Evolutionary conservation across 257 asterid genomes (phyloP).

Genomic region (Solanum virginianum): DNA sequence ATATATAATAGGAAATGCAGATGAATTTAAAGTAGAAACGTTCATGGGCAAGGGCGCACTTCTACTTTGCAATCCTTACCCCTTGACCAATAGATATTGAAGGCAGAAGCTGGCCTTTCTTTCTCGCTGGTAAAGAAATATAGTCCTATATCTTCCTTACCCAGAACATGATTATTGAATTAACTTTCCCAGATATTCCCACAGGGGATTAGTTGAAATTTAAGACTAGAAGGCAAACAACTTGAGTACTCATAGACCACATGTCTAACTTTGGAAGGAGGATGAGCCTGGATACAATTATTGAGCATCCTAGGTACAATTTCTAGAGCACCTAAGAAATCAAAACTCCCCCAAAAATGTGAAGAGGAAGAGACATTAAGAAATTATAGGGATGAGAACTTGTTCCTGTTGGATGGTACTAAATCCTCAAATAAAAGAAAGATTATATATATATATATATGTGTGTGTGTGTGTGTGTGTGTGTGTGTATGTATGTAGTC

Average conservation of each 20-base stretch:
- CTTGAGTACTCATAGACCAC: not conserved
- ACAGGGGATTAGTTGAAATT: too few species aligned
- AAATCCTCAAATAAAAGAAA: not conserved
- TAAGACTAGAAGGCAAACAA: not conserved
- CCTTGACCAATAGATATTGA: not conserved
- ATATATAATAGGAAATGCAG: not conserved
- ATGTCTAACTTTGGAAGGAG: not conserved
- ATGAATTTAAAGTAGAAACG: not conserved
- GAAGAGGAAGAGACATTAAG: too few species aligned
- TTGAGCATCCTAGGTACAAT: not conserved
- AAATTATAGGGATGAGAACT: not conserved
- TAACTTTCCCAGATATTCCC: not conserved
- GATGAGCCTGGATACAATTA: too few species aligned
- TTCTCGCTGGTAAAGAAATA: not conserved
- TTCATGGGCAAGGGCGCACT: not conserved
- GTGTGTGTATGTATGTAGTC: too few species aligned
- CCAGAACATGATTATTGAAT: not conserved
- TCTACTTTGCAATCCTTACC: not conserved
- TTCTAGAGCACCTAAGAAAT: not conserved
- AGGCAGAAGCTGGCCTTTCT: not conserved
- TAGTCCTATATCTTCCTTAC: not conserved
- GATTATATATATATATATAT: not conserved
- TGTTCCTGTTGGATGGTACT: not conserved
- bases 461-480: too few species aligned
- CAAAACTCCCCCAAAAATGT: not conserved